Conservation (phyloP, 169 alveolate genomes). For the Cryptosporidium bovis region DNA sequence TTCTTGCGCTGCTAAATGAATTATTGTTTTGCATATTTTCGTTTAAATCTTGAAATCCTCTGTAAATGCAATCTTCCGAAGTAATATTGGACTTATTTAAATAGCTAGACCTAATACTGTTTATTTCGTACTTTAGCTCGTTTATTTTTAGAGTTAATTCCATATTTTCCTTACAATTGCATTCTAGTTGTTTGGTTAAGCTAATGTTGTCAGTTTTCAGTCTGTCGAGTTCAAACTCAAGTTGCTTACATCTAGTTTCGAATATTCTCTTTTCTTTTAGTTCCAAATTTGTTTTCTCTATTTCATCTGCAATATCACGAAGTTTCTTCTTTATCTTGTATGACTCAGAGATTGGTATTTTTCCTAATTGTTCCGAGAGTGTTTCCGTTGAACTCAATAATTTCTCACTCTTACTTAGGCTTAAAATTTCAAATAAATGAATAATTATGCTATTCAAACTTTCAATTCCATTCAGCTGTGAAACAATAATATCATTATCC, state of each 20-base stretch:
- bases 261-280: constrained; percentile 16
- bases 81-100: too few species aligned
- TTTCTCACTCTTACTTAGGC: neutral
- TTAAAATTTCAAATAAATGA: neutral
- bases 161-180: constrained; percentile 17
- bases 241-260: neutral
- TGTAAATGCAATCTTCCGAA: too few species aligned
- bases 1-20: too few species aligned
- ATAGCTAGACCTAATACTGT: too few species aligned
- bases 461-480: neutral
- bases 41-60: too few species aligned
- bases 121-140: constrained; percentile 12
- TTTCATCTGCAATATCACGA: neutral
- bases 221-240: constrained; percentile 37
- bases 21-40: too few species aligned
- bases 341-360: constrained; percentile 21
- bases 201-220: constrained; percentile 6
- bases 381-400: neutral
- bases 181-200: neutral
- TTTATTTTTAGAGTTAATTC: neutral
- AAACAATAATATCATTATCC: constrained; percentile 8
- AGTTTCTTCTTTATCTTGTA: constrained; percentile 3
- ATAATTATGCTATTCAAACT: neutral
- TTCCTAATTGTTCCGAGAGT: neutral
- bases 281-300: constrained; percentile 2